Evolutionary conservation across 192 early-diverging fungal species (phyloP), one percentile per base, ranked within the genome.

Genomic region (Coemansia sp.): DNA sequence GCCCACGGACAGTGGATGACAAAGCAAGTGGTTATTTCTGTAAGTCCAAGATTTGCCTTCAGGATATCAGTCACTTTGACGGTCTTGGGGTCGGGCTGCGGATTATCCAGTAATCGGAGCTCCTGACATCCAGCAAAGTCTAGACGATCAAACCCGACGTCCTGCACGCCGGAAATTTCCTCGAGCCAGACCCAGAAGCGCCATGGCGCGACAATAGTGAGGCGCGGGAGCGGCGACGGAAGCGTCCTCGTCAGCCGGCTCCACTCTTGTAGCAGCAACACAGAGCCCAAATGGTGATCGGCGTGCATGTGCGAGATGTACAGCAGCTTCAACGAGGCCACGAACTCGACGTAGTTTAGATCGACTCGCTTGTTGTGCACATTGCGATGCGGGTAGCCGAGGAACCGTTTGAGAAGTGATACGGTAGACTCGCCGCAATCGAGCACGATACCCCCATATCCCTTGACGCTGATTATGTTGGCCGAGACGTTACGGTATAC

Each of bases 281-380:
- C 80, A 5, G 89, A 78, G 4, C 98, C 98, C 21, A 99, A 77
- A 73, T 98, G 98, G 68, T 99, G 98, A 77, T 99, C 98, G 30
- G 96, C 98, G 75, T 99, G 97, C 83, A 99, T 77, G 73, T 99
- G 97, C 41, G 94, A 96, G 10, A 99, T 85, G 78, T 95, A 98
- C 58, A 99, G 67, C 10, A 91, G 76, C 60, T 85, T 82, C 33
- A 99, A 59, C 11, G 71, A 70, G 11, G 62, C 60, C 12, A 98
- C 67, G 52, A 84, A 85, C 24, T 88, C 77, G 11, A 83, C 76
- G 39, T 76, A 73, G 48, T 45, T 67, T 60, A 64, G 67, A 9
- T 62, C 20, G 48, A 77, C 59, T 9, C 89, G 71, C n/a, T 58
- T 71, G 53, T 85, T 84, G 53, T 69, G 59, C 6, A 61, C 38